Base-by-base conservation (phyloP, 1,284 basidiomycete genomes). In the Ganoderma boninense region DNA sequence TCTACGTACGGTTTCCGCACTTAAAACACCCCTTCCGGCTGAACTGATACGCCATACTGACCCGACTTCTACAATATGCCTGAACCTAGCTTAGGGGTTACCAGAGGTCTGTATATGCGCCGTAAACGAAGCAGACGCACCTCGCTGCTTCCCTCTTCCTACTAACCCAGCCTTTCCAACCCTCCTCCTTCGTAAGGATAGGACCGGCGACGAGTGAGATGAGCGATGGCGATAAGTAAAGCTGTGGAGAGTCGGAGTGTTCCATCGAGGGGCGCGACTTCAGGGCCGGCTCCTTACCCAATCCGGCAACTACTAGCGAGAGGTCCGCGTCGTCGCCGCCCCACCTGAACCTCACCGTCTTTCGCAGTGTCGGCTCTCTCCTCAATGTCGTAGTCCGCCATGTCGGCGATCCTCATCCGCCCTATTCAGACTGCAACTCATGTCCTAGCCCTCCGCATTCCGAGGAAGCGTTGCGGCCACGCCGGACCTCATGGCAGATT, bases 21-120 rank as follows among this genome's bases (percentile, higher is more conserved):
- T 95, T 95, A 85, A 92, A 95, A 81, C 93, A 95, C 74, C 92
- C 93, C 84, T 94, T 95, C 86, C 89, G 91, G 71, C 90, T 89
- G 84, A 90, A 90, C 81, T 91, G 90, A 84, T 87, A 92, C 82
- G 92, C 90, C 92, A 94, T 93, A 82, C 73, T 79, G 67, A 70
- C 77, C 76, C 72, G 70, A 75, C 76, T 78, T 74, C 72, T 71
- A 71, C 77, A 68, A 69, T 74, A 71, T 75, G 71, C 75, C 77
- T 78, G 69, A 69, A 73, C 70, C 69, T 69, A 65, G 69, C 35
- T 64, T 56, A 67, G 68, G 69, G 61, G 64, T 73, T 70, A 67
- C 35, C 56, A 65, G 23, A 46, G 60, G 56, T n/a, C 43, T 40
- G 65, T 35, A 38, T 23, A 59, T 44, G 63, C 18, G 60, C 10